phyloP scores from a whole-genome alignment of 1,284 basidiomycete species.

The Lentinula novae-zelandiae region DNA sequence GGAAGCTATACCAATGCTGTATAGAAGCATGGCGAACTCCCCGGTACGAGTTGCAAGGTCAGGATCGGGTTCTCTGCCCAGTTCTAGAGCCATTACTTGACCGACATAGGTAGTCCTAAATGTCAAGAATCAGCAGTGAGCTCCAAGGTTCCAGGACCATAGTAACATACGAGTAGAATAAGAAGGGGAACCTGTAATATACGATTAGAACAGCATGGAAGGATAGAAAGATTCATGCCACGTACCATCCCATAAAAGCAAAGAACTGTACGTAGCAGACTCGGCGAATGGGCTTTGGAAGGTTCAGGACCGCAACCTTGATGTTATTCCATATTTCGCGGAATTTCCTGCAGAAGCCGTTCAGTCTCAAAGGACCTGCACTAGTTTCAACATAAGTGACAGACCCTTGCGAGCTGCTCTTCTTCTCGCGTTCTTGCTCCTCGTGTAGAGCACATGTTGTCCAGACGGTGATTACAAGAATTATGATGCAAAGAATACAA shows the following conservation, averaged over 20 bases:
- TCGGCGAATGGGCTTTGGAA: constrained; percentile 80
- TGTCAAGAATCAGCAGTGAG: constrained; percentile 4
- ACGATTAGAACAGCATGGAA: constrained; percentile 5
- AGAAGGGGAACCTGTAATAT: constrained; percentile 78
- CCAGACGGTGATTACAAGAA: constrained; percentile 80
- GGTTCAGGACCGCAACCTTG: constrained; percentile 61
- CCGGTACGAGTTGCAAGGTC: constrained; percentile 84
- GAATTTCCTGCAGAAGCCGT: constrained; percentile 36
- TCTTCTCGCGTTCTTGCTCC: constrained; percentile 61
- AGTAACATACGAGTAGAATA: constrained; percentile 79
- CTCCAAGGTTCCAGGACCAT: not conserved
- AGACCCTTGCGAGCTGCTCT: constrained; percentile 40
- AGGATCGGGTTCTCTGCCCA: constrained; percentile 66
- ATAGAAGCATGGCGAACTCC: constrained; percentile 86
- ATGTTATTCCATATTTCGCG: constrained; percentile 76
- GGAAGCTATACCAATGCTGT: constrained; percentile 69
- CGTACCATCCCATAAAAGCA: constrained; percentile 89
- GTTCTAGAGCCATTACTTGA: constrained; percentile 84
- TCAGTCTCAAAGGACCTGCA: not conserved
- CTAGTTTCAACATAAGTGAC: constrained; percentile 5
- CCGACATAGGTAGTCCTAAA: constrained; percentile 84
- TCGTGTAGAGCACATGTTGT: constrained; percentile 83
- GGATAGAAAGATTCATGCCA: constrained; percentile 13
- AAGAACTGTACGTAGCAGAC: constrained; percentile 91
- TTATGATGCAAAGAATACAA: constrained; percentile 79